A percentile compares a stretch with the other conserved stretches of the same genome.
Evolutionary conservation across 2,329 filamentous ascomycete genomes (phyloP).

Genomic region (Arthrobotrys pseudoclavata): DNA sequence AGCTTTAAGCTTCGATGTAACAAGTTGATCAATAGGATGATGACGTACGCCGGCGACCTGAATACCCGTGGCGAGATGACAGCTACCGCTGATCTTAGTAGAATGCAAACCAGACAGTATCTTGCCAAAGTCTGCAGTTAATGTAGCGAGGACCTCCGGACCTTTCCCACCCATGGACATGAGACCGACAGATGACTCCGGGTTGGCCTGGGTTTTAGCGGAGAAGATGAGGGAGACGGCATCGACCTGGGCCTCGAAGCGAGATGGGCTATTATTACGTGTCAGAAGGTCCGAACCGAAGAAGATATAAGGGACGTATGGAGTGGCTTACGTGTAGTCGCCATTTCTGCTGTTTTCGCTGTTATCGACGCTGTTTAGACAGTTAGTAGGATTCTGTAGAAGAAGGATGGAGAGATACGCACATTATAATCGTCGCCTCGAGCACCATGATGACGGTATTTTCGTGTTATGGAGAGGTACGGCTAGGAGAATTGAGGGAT

Average conservation of each 20-base stretch:
- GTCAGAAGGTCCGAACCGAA: neutral
- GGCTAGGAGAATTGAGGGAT: neutral
- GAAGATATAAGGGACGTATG: neutral
- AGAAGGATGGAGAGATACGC: slow-evolving; percentile 63
- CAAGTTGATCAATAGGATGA: neutral
- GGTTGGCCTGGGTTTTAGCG: slow-evolving; percentile 93
- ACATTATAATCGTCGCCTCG: slow-evolving; percentile 98
- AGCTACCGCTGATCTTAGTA: slow-evolving; percentile 91
- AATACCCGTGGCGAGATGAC: slow-evolving; percentile 91
- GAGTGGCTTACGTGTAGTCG: slow-evolving; percentile 76
- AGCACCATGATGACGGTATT: slow-evolving; percentile 83
- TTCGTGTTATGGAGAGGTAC: neutral
- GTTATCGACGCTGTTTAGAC: slow-evolving; percentile 82
- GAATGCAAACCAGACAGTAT: slow-evolving; percentile 91
- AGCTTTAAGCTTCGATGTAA: neutral
- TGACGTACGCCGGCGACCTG: slow-evolving; percentile 88
- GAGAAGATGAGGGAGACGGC: slow-evolving; percentile 96
- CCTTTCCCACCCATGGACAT: slow-evolving; percentile 99
- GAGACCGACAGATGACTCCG: slow-evolving; percentile 94
- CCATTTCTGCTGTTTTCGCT: slow-evolving; percentile 98
- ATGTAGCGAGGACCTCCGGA: slow-evolving; percentile 95
- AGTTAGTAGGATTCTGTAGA: slow-evolving; percentile 23
- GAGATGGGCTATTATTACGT: slow-evolving; percentile 74
- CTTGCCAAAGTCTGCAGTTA: slow-evolving; percentile 96
- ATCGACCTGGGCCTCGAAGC: slow-evolving; percentile 96